Evolutionary conservation across 176 grass and related monocot species (phyloP).

Genomic region (Hordeum vulgare): MorexV3_pseudomolecules_assembly NC_058524.1:596625224-596625723

Average conservation of each 20-base stretch:
- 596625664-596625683: constrained; percentile 91
- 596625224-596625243: too few species aligned
- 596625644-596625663: constrained; percentile 95
- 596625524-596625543: not conserved
- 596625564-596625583: not conserved
- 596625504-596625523: not conserved
- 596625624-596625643: constrained; percentile 27
- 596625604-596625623: not conserved
- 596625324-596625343: too few species aligned
- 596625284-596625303: too few species aligned
- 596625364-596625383: too few species aligned
- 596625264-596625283: too few species aligned
- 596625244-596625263: too few species aligned
- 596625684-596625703: constrained; percentile 68
- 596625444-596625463: not conserved
- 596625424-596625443: not conserved
- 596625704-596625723: constrained; percentile 86
- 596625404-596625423: too few species aligned
- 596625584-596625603: not conserved
- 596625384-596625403: too few species aligned
- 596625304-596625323: too few species aligned
- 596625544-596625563: not conserved
- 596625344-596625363: too few species aligned
- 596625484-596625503: not conserved
- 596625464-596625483: constrained; percentile 29